Percentiles rank a stretch among this genome's conserved stretches.
Conservation (phyloP, 1,139 yeast genomes). For the Candida buenavistaensis region DNA sequence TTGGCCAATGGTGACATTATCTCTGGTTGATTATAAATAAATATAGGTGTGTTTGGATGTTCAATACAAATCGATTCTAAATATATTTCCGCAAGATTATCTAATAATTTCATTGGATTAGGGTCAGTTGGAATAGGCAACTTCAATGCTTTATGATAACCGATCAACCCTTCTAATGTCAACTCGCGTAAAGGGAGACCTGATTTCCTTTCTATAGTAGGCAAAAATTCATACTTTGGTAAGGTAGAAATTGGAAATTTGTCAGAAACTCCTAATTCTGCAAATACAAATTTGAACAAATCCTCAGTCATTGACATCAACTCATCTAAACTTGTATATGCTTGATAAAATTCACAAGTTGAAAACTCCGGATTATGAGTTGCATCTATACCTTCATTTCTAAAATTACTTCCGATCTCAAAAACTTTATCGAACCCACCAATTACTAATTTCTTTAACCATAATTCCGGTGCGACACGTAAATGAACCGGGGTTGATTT, state of each 20-base stretch:
- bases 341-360: constrained; percentile 88
- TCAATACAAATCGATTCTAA: constrained; percentile 60
- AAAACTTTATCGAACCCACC: constrained; percentile 84
- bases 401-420: constrained; percentile 81
- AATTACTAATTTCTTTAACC: constrained; percentile 81
- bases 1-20: constrained; percentile 87
- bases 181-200: constrained; percentile 45
- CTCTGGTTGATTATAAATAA: constrained; percentile 83
- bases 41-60: constrained; percentile 51
- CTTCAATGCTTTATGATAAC: constrained; percentile 33
- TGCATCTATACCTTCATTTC: constrained; percentile 91
- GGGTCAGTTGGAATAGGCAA: constrained; percentile 39
- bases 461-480: constrained; percentile 91
- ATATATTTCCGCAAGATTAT: constrained; percentile 58
- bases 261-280: constrained; percentile 14
- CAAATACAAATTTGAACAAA: constrained; percentile 44
- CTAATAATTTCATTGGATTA: constrained; percentile 62
- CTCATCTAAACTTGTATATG: constrained; percentile 69
- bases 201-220: constrained; percentile 51
- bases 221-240: constrained; percentile 56
- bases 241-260: constrained; percentile 19
- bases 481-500: constrained; percentile 48
- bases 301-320: constrained; percentile 66
- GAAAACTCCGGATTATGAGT: constrained; percentile 97
- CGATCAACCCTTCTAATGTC: constrained; percentile 35